Conservation (phyloP, 2,329 filamentous ascomycete species). For the Teratosphaeria zuluensis region DNA sequence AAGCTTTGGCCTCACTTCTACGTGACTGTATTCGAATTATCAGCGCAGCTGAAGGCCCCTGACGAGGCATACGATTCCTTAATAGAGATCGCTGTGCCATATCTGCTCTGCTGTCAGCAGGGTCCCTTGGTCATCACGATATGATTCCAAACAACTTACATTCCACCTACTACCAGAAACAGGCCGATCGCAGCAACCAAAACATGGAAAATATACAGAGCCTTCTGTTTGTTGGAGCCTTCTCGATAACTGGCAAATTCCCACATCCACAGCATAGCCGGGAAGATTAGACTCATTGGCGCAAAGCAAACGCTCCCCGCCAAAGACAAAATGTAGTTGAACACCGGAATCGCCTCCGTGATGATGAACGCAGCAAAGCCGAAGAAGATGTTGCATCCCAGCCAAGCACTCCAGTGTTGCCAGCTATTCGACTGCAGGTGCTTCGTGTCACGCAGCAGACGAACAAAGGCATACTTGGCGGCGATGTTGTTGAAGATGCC, state of each 20-base stretch:
- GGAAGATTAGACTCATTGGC: slow-evolving; percentile 38
- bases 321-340: slow-evolving; percentile 41
- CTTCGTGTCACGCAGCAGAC: slow-evolving; percentile 40
- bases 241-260: slow-evolving; percentile 34
- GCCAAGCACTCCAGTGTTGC: slow-evolving; percentile 43
- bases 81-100: too few species aligned
- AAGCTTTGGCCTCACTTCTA: too few species aligned
- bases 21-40: too few species aligned
- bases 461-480: slow-evolving; percentile 46
- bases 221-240: slow-evolving; percentile 14
- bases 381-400: slow-evolving; percentile 34
- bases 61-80: too few species aligned
- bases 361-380: slow-evolving; percentile 39
- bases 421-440: slow-evolving; percentile 42
- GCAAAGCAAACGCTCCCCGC: slow-evolving; percentile 42
- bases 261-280: slow-evolving; percentile 42
- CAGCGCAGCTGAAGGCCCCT: too few species aligned
- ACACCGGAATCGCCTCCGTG: slow-evolving; percentile 45
- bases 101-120: slow-evolving; percentile 20
- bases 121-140: too few species aligned
- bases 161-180: too few species aligned
- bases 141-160: too few species aligned
- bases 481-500: slow-evolving; percentile 35
- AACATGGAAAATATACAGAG: too few species aligned
- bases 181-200: too few species aligned